These are phyloP conservation scores for Talaromyces islandicus DNA, from an alignment of 2,329 filamentous ascomycete species.

Conservation along the genomic window DNA sequence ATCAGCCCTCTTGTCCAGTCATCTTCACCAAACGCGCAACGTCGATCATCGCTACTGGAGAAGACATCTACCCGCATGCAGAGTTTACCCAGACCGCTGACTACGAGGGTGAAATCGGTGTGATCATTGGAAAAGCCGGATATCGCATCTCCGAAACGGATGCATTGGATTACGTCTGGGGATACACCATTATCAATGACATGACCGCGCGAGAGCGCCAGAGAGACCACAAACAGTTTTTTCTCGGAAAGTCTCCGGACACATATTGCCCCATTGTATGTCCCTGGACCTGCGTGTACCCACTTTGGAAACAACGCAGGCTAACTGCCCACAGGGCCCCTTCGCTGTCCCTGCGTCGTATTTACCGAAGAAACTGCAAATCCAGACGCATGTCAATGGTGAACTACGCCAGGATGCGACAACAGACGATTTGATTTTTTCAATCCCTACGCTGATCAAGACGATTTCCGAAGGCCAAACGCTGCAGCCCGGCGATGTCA, in stretches of 20 bases:
- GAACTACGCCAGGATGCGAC: slow-evolving; percentile 46
- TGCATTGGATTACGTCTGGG: slow-evolving; percentile 50
- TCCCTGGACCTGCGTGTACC: neutral
- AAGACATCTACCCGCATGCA: slow-evolving; percentile 42
- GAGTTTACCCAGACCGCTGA: slow-evolving; percentile 47
- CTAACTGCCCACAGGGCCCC: neutral
- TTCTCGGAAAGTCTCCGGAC: neutral
- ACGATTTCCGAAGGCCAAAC: slow-evolving; percentile 1
- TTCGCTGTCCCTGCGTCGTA: slow-evolving; percentile 10
- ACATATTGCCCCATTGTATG: neutral
- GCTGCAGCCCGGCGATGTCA: neutral
- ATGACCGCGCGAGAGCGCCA: neutral
- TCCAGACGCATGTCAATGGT: slow-evolving; percentile 47
- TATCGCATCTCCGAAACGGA: slow-evolving; percentile 38
- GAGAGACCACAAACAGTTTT: neutral
- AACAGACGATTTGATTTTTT: neutral
- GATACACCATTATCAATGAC: slow-evolving; percentile 50
- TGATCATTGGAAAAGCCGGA: slow-evolving; percentile 48
- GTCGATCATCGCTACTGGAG: slow-evolving; percentile 29
- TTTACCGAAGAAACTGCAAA: slow-evolving; percentile 37
- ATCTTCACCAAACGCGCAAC: neutral
- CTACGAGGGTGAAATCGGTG: slow-evolving; percentile 45
- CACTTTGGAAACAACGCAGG: neutral
- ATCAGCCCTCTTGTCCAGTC: neutral
- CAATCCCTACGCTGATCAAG: neutral